Conservation (phyloP, 2,329 filamentous ascomycete species). For the Davidsoniella eucalypti region DNA sequence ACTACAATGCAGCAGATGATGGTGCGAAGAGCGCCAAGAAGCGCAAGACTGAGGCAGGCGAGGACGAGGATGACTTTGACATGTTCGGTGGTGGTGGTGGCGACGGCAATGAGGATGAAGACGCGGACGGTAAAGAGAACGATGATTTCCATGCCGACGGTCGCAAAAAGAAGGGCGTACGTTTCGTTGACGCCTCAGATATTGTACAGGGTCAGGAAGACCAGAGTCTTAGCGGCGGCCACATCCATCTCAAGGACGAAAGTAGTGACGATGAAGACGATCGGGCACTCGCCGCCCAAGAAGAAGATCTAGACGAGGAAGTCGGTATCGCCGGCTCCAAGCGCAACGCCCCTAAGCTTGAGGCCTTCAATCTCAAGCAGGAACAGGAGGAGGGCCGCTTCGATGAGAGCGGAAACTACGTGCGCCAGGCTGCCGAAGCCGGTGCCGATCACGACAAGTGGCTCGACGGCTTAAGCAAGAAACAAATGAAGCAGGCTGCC, state of each 20-base stretch:
- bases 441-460: slow-evolving; percentile 84
- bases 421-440: slow-evolving; percentile 75
- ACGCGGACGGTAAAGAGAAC: slow-evolving; percentile 15
- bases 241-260: slow-evolving; percentile 44
- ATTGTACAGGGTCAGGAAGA: slow-evolving; percentile 64
- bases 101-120: slow-evolving; percentile 25
- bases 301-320: slow-evolving; percentile 70
- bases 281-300: slow-evolving; percentile 52
- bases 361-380: slow-evolving; percentile 84
- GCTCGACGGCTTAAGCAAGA: slow-evolving; percentile 84
- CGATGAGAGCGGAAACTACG: slow-evolving; percentile 79
- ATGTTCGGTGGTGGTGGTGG: slow-evolving; percentile 63
- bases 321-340: slow-evolving; percentile 82
- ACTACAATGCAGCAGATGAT: slow-evolving; percentile 31
- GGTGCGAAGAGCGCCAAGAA: slow-evolving; percentile 18
- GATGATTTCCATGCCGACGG: slow-evolving; percentile 22
- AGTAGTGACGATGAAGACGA: slow-evolving; percentile 47
- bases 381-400: slow-evolving; percentile 90
- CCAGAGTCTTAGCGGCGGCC: slow-evolving; percentile 56
- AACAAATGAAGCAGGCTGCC: slow-evolving; percentile 76
- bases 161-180: slow-evolving; percentile 47
- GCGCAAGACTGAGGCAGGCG: slow-evolving; percentile 18
- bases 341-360: slow-evolving; percentile 80
- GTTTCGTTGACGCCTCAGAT: slow-evolving; percentile 38
- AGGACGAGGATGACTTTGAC: slow-evolving; percentile 54